Conservation (phyloP, 2,329 filamentous ascomycete genomes). For the Pseudopithomyces maydicus region DNA sequence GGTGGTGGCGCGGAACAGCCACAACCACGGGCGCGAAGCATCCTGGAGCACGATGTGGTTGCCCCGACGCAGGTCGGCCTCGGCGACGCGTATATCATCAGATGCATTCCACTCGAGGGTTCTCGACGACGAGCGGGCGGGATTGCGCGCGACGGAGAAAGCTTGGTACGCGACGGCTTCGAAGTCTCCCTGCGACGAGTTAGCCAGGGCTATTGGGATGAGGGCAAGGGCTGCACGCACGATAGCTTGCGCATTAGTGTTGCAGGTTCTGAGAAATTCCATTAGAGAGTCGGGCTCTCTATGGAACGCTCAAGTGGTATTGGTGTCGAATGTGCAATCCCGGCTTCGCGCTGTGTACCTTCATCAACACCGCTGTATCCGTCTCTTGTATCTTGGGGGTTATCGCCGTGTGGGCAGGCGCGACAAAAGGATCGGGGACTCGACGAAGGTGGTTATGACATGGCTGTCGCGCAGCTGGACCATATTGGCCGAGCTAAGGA, state of each 20-base stretch:
- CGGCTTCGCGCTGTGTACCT: slow-evolving; percentile 38
- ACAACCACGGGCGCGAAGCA: slow-evolving; percentile 37
- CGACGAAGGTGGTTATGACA: slow-evolving; percentile 25
- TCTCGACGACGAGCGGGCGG: slow-evolving; percentile 18
- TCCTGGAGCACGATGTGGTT: slow-evolving; percentile 39
- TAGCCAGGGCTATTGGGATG: slow-evolving; percentile 10
- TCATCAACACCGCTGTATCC: slow-evolving; percentile 42
- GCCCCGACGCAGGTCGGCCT: slow-evolving; percentile 33
- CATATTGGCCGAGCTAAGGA: slow-evolving; percentile 34
- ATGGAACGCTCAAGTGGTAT: slow-evolving; percentile 46
- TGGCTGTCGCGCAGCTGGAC: slow-evolving; percentile 27
- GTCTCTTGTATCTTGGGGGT: slow-evolving; percentile 16
- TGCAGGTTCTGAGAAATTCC: slow-evolving; percentile 46
- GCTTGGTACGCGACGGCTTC: slow-evolving; percentile 45
- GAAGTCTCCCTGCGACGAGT: slow-evolving; percentile 39
- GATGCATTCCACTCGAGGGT: slow-evolving; percentile 22
- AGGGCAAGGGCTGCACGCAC: slow-evolving; percentile 19
- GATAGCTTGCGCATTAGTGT: slow-evolving; percentile 47
- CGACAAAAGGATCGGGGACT: slow-evolving; percentile 5
- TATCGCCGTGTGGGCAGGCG: slow-evolving; percentile 9
- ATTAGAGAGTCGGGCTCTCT: slow-evolving; percentile 42
- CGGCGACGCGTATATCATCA: slow-evolving; percentile 37
- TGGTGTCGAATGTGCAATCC: slow-evolving; percentile 42
- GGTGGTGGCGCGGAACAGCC: slow-evolving; percentile 38
- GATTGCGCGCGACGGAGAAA: slow-evolving; percentile 34